phyloP scores from a whole-genome alignment of 192 early-diverging fungal genomes.

The Tieghemiomyces parasiticus region DNA sequence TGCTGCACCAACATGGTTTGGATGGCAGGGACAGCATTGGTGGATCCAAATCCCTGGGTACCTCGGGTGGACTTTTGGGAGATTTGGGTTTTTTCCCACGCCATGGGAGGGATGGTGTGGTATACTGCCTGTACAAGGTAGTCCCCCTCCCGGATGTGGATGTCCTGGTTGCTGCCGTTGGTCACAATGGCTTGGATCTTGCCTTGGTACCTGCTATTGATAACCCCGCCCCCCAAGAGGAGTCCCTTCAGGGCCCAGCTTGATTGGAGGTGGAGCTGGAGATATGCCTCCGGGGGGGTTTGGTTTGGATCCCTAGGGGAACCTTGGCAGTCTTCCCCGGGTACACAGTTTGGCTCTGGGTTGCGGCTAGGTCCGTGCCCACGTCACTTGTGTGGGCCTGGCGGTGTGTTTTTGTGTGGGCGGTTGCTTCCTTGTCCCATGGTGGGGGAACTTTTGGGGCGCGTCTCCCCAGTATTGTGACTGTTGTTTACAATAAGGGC shows the following conservation, averaged over 20 bases:
- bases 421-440: too few relatives aligned
- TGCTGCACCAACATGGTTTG: not conserved
- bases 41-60: not conserved
- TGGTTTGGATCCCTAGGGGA: not conserved
- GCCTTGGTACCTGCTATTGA: not conserved
- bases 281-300: not conserved
- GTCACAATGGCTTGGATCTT: constrained; percentile 2
- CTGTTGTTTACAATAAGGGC: too few relatives aligned
- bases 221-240: not conserved
- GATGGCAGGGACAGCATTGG: not conserved
- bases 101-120: not conserved
- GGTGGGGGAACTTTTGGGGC: too few relatives aligned
- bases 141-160: not conserved
- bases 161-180: not conserved
- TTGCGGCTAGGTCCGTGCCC: too few relatives aligned
- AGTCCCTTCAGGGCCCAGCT: not conserved
- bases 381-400: too few relatives aligned
- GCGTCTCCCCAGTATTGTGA: too few relatives aligned
- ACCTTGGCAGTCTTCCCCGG: not conserved
- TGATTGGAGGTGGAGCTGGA: not conserved
- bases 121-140: not conserved
- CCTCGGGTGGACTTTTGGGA: not conserved
- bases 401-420: too few relatives aligned
- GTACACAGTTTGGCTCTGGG: too few relatives aligned
- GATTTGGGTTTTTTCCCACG: not conserved